Conservation (phyloP, 2,329 filamentous ascomycete species). For the Coniosporium tulheliwenetii region DNA sequence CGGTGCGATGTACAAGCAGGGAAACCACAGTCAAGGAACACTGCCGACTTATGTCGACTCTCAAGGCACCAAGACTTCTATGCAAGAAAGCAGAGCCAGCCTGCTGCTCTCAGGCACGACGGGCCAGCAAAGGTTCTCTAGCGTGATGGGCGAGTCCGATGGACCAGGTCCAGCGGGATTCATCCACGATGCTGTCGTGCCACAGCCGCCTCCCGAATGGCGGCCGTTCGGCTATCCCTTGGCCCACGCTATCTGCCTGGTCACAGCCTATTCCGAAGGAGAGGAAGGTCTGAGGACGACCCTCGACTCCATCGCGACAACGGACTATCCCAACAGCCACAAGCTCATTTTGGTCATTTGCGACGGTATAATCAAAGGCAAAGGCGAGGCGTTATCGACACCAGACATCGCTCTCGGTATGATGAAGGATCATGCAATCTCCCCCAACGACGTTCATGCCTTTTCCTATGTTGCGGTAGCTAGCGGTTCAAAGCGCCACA, state of each 20-base stretch:
- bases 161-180: constrained; percentile 79
- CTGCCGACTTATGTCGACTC: constrained; percentile 27
- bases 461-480: constrained; percentile 96
- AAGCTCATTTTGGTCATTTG: constrained; percentile 94
- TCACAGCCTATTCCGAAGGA: constrained; percentile 95
- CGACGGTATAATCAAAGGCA: constrained; percentile 93
- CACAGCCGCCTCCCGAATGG: constrained; percentile 92
- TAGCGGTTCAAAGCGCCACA: constrained; percentile 91
- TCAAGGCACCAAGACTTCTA: constrained; percentile 10
- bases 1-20: constrained; percentile 51
- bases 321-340: constrained; percentile 98
- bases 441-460: constrained; percentile 66
- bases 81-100: constrained; percentile 22
- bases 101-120: constrained; percentile 23
- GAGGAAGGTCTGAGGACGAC: constrained; percentile 86
- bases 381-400: constrained; percentile 73
- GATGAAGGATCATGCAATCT: constrained; percentile 81
- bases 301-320: constrained; percentile 88
- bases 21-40: constrained; percentile 41
- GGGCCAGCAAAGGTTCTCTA: constrained; percentile 34
- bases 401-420: constrained; percentile 82
- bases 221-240: constrained; percentile 93
- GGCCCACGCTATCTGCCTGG: constrained; percentile 83
- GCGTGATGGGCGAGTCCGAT: constrained; percentile 43
- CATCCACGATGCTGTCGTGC: constrained; percentile 88